These are phyloP conservation scores for Calonectria montana DNA, from an alignment of 2,329 filamentous ascomycete species.

Conservation along the genomic window DNA sequence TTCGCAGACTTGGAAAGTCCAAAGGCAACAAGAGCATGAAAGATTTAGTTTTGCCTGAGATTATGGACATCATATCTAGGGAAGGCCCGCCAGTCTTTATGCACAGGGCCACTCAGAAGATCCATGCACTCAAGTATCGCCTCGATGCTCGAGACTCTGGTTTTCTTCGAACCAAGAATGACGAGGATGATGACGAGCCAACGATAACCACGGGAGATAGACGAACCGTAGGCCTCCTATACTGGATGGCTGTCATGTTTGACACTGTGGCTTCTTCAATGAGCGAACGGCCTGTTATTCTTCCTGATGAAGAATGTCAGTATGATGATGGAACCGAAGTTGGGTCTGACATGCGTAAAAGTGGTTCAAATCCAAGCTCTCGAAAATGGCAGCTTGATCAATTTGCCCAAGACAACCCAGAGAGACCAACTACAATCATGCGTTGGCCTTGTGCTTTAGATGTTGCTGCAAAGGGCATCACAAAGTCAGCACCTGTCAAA, in stretches of 20 bases:
- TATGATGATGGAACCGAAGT: slow-evolving; percentile 36
- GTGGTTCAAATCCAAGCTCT: not conserved
- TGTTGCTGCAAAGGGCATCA: slow-evolving; percentile 59
- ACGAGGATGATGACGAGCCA: not conserved
- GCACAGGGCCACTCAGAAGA: slow-evolving; percentile 38
- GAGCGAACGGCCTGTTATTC: slow-evolving; percentile 48
- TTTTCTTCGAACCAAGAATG: slow-evolving; percentile 12
- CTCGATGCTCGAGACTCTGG: slow-evolving; percentile 34
- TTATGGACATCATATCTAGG: slow-evolving; percentile 33
- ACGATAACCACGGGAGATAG: slow-evolving; percentile 35
- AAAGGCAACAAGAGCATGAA: not conserved
- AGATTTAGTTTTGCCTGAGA: slow-evolving; percentile 12
- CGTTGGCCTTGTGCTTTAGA: slow-evolving; percentile 67
- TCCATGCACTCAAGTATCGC: slow-evolving; percentile 37
- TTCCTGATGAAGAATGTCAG: slow-evolving; percentile 53
- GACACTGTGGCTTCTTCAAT: slow-evolving; percentile 68
- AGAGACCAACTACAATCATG: slow-evolving; percentile 22
- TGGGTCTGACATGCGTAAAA: not conserved
- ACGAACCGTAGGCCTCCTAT: slow-evolving; percentile 63
- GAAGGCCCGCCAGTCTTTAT: slow-evolving; percentile 37
- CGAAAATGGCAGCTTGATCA: slow-evolving; percentile 31
- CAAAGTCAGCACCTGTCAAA: slow-evolving; percentile 66
- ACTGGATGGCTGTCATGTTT: slow-evolving; percentile 70
- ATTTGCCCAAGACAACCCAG: slow-evolving; percentile 39
- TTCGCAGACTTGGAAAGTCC: not conserved